phyloP scores from a whole-genome alignment of 495 filamentous ascomycete species.

The Hypoxylon lienhwacheense region DNA sequence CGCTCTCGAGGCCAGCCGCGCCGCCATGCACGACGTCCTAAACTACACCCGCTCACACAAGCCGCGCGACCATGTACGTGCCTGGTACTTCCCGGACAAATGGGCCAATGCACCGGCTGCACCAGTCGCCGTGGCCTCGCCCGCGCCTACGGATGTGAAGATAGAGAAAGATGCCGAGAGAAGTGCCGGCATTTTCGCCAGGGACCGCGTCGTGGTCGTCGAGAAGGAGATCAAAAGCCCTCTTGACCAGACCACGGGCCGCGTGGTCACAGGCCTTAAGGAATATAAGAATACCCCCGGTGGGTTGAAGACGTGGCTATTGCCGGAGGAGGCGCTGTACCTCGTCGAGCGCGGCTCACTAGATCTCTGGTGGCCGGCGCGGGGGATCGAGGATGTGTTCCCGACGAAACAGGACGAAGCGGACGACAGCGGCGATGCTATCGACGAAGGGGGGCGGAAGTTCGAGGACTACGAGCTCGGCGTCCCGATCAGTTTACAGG shows the following conservation, averaged over 20 bases:
- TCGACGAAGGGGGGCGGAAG: conserved; percentile 22
- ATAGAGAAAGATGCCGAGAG: conserved; percentile 33
- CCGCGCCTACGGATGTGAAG: too few relatives aligned
- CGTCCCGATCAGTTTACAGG: conserved; percentile 85
- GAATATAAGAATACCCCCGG: conserved; percentile 45
- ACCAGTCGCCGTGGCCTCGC: too few relatives aligned
- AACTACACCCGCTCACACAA: conserved; percentile 67
- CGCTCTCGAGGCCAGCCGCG: conserved; percentile 75
- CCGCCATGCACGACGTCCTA: conserved; percentile 88
- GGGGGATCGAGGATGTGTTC: conserved; percentile 45
- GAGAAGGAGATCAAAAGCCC: conserved; percentile 48
- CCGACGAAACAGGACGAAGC: conserved; percentile 32
- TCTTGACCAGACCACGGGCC: conserved; percentile 47
- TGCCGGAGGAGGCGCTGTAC: conserved; percentile 93
- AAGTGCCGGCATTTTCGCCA: conserved; percentile 42
- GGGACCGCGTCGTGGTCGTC: conserved; percentile 54
- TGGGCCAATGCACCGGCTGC: conserved; percentile 40
- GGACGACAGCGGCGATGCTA: conserved; percentile 15
- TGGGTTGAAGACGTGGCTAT: conserved; percentile 67
- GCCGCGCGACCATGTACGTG: conserved; percentile 58
- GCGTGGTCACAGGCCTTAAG: conserved; percentile 46
- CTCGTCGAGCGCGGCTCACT: conserved; percentile 82
- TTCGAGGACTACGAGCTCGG: conserved; percentile 59
- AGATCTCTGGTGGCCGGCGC: conserved; percentile 77
- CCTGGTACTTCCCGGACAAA: conserved; percentile 55